Evolutionary conservation across 441 rosid genomes (phyloP).

Genomic region (Corymbia citriodora): DNA sequence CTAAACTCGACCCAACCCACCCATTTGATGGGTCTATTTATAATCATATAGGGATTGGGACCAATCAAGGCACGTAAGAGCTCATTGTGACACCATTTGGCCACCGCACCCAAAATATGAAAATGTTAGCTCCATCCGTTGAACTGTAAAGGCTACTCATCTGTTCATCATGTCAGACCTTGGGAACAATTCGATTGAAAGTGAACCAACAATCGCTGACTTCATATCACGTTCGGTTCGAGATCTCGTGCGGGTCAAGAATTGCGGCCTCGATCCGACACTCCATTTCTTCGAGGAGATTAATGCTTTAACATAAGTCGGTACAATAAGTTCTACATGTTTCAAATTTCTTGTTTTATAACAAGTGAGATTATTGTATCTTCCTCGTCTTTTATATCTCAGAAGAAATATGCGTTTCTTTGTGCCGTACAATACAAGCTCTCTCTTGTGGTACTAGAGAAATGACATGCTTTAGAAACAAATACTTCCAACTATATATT

Average conservation of each 20-base stretch:
- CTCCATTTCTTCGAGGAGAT: background rate
- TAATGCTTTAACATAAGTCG: background rate
- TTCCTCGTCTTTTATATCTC: background rate
- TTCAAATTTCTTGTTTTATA: background rate
- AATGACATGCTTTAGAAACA: background rate
- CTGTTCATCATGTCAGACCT: background rate
- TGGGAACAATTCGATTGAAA: background rate
- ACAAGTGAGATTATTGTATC: background rate
- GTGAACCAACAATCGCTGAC: background rate
- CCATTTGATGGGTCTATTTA: too few species aligned
- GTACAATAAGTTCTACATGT: background rate
- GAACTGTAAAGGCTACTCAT: background rate
- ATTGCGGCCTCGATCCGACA: background rate
- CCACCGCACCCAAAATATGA: background rate
- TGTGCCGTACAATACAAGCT: background rate
- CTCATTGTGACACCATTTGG: background rate
- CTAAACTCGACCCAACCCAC: too few species aligned
- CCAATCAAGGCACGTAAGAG: background rate
- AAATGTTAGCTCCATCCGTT: background rate
- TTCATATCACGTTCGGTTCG: background rate
- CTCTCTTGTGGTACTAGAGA: too few species aligned
- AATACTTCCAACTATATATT: background rate
- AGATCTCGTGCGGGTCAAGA: background rate
- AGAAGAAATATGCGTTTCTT: background rate
- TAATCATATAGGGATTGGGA: background rate